phyloP scores from a whole-genome alignment of 257 asterid genomes.

The Cordia subcordata region DNA sequence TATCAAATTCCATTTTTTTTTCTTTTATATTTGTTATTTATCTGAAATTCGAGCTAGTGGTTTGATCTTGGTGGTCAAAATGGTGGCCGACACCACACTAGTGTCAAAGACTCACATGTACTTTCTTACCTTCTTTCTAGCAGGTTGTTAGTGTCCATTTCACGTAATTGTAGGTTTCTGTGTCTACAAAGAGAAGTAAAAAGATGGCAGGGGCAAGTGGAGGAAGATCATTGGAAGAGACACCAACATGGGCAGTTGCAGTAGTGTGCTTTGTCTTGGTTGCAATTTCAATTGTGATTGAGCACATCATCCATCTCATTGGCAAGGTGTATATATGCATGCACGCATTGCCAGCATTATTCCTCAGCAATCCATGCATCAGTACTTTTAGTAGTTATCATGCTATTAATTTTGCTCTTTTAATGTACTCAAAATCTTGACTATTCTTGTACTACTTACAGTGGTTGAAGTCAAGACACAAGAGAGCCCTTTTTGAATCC shows the following conservation, averaged over 20 bases:
- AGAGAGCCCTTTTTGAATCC: constrained; percentile 72
- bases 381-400: no score
- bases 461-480: constrained; percentile 73
- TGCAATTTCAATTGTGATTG: constrained; percentile 65
- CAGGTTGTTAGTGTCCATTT: neutral
- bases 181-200: neutral
- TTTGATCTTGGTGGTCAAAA: no score
- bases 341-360: no score
- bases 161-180: neutral
- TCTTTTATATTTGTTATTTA: no score
- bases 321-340: constrained; percentile 46
- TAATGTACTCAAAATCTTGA: no score
- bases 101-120: no score
- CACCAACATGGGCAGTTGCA: constrained; percentile 95
- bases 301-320: constrained; percentile 61
- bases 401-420: no score
- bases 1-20: neutral
- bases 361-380: no score
- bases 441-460: constrained; percentile 13
- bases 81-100: no score
- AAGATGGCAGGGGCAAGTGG: constrained; percentile 84
- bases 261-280: constrained; percentile 65
- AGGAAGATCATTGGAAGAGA: constrained; percentile 68
- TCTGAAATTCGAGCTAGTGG: no score
- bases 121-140: no score